phyloP scores from a whole-genome alignment of 306 rosid species.

The Comarum palustre region DNA sequence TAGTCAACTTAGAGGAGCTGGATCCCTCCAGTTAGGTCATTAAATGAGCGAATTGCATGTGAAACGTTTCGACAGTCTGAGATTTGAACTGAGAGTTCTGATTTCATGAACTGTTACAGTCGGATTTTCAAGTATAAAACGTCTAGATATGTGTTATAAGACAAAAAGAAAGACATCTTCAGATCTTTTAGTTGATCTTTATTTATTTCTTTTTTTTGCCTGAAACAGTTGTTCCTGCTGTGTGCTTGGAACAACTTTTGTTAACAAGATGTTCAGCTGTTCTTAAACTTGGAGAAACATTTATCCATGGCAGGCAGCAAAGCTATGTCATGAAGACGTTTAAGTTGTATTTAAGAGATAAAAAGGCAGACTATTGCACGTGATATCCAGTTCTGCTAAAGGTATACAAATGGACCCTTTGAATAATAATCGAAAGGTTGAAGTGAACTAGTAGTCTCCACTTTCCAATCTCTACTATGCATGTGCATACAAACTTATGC shows the following conservation, averaged over 20 bases:
- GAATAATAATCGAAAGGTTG: constrained; percentile 25
- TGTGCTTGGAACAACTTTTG: constrained; percentile 40
- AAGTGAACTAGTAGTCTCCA: neutral
- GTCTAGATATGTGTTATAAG: neutral
- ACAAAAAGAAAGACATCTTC: neutral
- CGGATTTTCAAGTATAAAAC: neutral
- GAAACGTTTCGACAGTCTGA: neutral
- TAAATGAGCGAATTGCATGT: neutral
- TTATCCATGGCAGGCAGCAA: constrained; percentile 59
- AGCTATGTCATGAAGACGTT: constrained; percentile 38
- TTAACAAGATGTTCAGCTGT: constrained; percentile 9
- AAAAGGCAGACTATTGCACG: constrained; percentile 33
- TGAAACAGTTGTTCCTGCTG: constrained; percentile 37
- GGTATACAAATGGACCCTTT: constrained; percentile 43
- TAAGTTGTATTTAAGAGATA: constrained; percentile 21
- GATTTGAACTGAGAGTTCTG: neutral
- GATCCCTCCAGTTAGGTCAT: neutral
- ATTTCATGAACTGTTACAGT: neutral
- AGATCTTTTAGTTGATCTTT: constrained; percentile 12
- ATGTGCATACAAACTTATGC: constrained; percentile 13
- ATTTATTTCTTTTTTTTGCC: neutral
- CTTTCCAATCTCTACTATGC: neutral
- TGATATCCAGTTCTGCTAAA: constrained; percentile 29
- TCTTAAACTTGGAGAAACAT: constrained; percentile 23
- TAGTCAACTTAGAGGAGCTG: too few species aligned